Base-by-base conservation (phyloP, 305 asterid species). In the Solanum hybrid region DNA sequence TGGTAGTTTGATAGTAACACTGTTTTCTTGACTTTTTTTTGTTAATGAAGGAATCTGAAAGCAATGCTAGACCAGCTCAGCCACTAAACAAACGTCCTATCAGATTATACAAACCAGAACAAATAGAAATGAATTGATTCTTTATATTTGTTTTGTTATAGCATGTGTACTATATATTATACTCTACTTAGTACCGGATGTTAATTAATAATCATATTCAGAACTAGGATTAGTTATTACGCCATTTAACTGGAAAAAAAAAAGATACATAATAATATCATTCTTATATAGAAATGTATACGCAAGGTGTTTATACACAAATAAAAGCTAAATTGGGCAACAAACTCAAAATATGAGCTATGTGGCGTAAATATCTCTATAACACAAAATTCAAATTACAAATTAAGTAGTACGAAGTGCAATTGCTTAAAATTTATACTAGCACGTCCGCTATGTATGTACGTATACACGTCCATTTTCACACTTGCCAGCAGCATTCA, bases 11-110 rank as follows among this genome's bases (percentile, higher is more conserved):
- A 40, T 10, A 64, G 10, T 6, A 9, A 8, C 12, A 75, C 4
- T 31, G 80, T 9, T 31, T 75, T 14, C 1, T 31, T 7, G 6
- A 31, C 26, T 9, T 35, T 77, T 14, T 77, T 78, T 12, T 38
- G 19, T 80, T 80, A 24, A 4, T 36, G 4, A 32, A 95, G 98
- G 93, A 88, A 4, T 87, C 92, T 2, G 90, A 91, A 29, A 82
- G 87, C 24, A 95, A 95, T 80, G 93, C 96, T 0, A 92, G 97
- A 84, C 98, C 97, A 34, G 12, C 91, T 69, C 98, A 95, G 87
- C 90, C 92, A 32, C 38, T 92, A 80, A 78, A 95, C 87, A 89
- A 87, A 36, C 95, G 97, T 17, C 10, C 75, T 19, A 45, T 95
- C 24, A 56, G 91, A 64, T 87, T 95, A 4, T 94, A 91, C 45